Evolutionary conservation across 225 moss, liverwort and hornwort species (phyloP).

Genomic region (Physcomitrellopsis africana): DNA sequence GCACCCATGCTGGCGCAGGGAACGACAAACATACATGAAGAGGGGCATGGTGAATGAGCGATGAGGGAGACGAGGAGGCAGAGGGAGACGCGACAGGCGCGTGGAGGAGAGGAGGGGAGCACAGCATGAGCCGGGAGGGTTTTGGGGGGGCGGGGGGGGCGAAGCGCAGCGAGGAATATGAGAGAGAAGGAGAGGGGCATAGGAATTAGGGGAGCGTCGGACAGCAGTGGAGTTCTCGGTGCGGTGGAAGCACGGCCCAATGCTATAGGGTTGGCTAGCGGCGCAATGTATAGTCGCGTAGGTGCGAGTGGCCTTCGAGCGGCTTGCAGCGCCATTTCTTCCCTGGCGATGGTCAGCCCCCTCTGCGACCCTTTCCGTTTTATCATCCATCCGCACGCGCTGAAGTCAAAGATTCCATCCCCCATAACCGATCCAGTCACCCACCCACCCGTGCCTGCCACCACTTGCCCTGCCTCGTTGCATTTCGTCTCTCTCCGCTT

Average conservation of each 20-base stretch:
- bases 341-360: slow-evolving; percentile 12
- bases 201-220: no score
- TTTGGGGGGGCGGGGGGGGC: background rate
- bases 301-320: slow-evolving; percentile 33
- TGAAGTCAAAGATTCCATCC: no score
- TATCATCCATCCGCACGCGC: background rate
- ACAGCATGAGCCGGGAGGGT: background rate
- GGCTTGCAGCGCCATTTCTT: slow-evolving; percentile 29
- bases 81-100: background rate
- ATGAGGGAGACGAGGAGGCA: background rate
- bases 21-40: slow-evolving; percentile 33
- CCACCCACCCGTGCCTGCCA: no score
- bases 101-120: no score
- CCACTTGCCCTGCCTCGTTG: no score
- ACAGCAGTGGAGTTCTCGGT: no score
- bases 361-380: background rate
- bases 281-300: no score
- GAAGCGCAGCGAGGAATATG: no score
- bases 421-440: no score
- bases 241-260: no score
- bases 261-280: no score
- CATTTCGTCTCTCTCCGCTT: no score
- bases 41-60: slow-evolving; percentile 24
- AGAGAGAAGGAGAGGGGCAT: background rate
- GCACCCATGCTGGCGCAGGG: slow-evolving; percentile 24